These are phyloP conservation scores for Globisporangium paddicum DNA, from an alignment of 352 stramenopile species.

Conservation along the genomic window DNA sequence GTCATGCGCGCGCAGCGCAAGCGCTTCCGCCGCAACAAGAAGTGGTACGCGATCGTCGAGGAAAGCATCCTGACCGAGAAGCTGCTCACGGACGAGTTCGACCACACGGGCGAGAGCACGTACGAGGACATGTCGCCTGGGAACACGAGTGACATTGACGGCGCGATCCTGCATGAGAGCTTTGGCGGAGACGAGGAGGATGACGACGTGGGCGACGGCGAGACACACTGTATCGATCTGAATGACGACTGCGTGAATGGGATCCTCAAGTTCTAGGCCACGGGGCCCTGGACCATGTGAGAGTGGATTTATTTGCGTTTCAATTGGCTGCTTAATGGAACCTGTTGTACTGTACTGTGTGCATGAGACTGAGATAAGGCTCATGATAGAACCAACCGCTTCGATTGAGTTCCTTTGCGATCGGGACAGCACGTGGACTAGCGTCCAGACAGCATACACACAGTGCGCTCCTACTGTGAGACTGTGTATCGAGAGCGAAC, in stretches of 20 bases:
- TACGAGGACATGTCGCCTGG: constrained; percentile 27
- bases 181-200: constrained; percentile 3
- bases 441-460: too few relatives aligned
- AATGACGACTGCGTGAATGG: background rate
- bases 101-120: constrained; percentile 20
- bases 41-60: constrained; percentile 40
- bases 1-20: constrained; percentile 23
- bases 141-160: constrained; percentile 16
- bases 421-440: too few relatives aligned
- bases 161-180: constrained; percentile 21
- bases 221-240: background rate
- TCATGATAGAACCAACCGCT: too few relatives aligned
- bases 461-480: too few relatives aligned
- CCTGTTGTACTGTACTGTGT: background rate
- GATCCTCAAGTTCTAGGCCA: background rate
- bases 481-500: too few relatives aligned
- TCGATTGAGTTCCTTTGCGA: too few relatives aligned
- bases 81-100: constrained; percentile 21
- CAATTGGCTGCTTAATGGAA: too few relatives aligned
- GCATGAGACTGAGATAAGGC: background rate
- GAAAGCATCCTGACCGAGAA: constrained; percentile 34
- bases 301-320: background rate
- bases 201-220: background rate
- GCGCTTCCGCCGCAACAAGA: constrained; percentile 47
- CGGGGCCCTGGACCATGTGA: constrained; percentile 3